Base-by-base conservation (phyloP, 225 moss, liverwort and hornwort species). In the Asterella californica region DNA sequence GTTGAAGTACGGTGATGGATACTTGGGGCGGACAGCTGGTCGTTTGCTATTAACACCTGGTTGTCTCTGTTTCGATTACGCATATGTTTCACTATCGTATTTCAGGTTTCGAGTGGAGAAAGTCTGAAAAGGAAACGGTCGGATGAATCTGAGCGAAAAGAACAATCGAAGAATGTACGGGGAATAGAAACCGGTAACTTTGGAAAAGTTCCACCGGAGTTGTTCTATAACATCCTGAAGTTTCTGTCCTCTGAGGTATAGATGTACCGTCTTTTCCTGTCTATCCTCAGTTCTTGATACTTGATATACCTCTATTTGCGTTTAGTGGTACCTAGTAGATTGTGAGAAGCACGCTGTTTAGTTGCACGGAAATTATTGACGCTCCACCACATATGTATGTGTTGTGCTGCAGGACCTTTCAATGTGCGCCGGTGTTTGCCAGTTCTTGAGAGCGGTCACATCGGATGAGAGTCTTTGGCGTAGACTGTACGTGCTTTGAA, bases 381-480 rank as follows among this genome's bases (percentile, higher is more conserved):
- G 5, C 15, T 10, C 2, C 12, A 48, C 46, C 47, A 12, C 0
- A 10, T 47, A n/a, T 48, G 47, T n/a, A 5, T 47, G 42, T n/a
- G 11, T n/a, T 22, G n/a, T 4, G 6, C 10, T 79, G 81, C 86
- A 95, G 95, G 99, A 99, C 83, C 90, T 99, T 32, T 92, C 95
- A 46, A 92, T 84, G 72, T 99, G 99, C 84, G 90, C 99, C 65
- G 88, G 83, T 70, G 99, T 99, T 33, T 99, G 99, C 88, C 95
- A 92, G 49, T 99, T 94, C 78, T 87, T 99, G 38, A 90, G 95
- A 85, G 76, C 85, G 47, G 92, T 90, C 79, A 92, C 93, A 76
- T 92, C 99, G 72, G 95, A 99, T 77, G 99, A 99, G 86, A 90
- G 89, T 81, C 99, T 99, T 29, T 99, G 99, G 99, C 91, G 95